phyloP scores from a whole-genome alignment of 108 stramenopile species.

The Conticribra weissflogii region DNA sequence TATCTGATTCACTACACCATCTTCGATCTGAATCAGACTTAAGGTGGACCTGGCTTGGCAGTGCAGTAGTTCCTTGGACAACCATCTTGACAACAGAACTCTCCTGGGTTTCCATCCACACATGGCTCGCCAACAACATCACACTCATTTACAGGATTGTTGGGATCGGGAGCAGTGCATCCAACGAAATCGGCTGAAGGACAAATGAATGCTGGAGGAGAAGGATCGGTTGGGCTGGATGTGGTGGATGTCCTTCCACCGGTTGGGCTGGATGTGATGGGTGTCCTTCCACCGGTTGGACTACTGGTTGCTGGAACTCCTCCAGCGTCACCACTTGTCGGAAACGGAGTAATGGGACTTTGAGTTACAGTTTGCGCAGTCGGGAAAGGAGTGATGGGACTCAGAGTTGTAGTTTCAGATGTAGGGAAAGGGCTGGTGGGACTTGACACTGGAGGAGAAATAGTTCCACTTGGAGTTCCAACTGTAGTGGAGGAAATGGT shows the following conservation, averaged over 20 bases:
- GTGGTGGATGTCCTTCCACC: background rate
- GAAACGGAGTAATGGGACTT: background rate
- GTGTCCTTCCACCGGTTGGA: background rate
- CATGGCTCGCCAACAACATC: conserved; percentile 31
- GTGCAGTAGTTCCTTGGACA: conserved; percentile 44
- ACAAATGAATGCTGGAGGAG: conserved; percentile 11
- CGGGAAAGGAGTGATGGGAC: too few species aligned
- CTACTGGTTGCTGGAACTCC: background rate
- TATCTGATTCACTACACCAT: too few species aligned
- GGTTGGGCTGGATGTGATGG: background rate
- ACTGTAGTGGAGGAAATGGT: too few species aligned
- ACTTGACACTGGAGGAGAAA: too few species aligned
- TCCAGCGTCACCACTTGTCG: background rate
- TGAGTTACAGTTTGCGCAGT: too few species aligned
- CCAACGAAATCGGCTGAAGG: conserved; percentile 25
- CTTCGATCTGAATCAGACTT: too few species aligned
- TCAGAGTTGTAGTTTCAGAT: too few species aligned
- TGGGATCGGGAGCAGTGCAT: conserved; percentile 34
- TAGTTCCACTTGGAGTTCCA: too few species aligned
- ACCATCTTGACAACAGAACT: conserved; percentile 31
- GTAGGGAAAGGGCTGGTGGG: too few species aligned
- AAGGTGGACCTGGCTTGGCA: conserved; percentile 13
- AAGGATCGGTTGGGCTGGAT: background rate
- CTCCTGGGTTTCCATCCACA: conserved; percentile 7
- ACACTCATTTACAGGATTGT: conserved; percentile 28